These are phyloP conservation scores for Rhodotorula sp. DNA, from an alignment of 1,284 basidiomycete genomes.

Conservation along the genomic window DNA sequence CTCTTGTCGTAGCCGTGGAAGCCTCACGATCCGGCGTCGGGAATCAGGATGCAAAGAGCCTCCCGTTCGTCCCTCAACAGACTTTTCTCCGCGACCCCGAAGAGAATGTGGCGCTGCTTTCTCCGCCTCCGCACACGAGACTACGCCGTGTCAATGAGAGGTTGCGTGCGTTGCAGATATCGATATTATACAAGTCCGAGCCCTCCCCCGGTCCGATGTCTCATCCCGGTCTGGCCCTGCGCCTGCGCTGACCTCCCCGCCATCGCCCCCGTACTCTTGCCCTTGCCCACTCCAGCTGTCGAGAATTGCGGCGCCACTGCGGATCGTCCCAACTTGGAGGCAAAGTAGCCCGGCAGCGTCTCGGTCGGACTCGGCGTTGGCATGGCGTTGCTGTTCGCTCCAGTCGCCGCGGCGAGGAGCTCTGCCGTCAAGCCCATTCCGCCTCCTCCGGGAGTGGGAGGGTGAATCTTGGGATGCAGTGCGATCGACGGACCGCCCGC, in stretches of 20 bases:
- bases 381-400: no score
- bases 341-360: slow-evolving; percentile 30
- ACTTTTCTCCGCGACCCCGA: no score
- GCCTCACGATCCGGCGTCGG: not conserved
- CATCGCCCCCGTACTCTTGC: not conserved
- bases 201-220: no score
- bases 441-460: not conserved
- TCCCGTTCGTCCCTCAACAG: not conserved
- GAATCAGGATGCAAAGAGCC: not conserved
- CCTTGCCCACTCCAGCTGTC: not conserved
- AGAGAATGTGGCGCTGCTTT: no score
- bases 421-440: not conserved
- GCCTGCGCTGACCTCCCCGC: not conserved
- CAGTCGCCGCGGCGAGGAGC: not conserved
- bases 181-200: not conserved
- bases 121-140: no score
- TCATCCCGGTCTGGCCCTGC: no score
- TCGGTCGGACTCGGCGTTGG: slow-evolving; percentile 32
- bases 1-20: slow-evolving; percentile 1
- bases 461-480: slow-evolving; percentile 27
- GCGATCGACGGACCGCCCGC: slow-evolving; percentile 25
- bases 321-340: not conserved
- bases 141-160: no score
- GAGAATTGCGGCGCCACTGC: not conserved
- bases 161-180: not conserved